Evolutionary conservation across 2,329 filamentous ascomycete genomes (phyloP).

Genomic region (Bipolaris oryzae): DNA sequence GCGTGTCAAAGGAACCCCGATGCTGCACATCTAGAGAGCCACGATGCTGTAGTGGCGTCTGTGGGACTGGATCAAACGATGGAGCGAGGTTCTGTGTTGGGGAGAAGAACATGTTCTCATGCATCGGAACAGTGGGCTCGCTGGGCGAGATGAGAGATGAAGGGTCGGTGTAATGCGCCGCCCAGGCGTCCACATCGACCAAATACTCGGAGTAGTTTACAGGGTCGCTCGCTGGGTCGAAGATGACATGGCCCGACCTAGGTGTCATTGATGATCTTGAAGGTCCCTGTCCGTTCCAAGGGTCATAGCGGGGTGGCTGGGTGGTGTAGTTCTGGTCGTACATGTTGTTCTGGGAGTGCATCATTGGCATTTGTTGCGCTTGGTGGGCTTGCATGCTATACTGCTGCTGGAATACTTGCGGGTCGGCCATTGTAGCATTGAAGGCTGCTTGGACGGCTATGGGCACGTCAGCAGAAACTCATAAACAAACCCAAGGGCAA

Average conservation of each 20-base stretch:
- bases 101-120: slow-evolving; percentile 31
- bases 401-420: slow-evolving; percentile 31
- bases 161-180: slow-evolving; percentile 35
- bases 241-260: slow-evolving; percentile 36
- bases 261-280: slow-evolving; percentile 35
- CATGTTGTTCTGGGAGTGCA: slow-evolving; percentile 26
- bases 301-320: slow-evolving; percentile 36
- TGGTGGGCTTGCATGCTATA: slow-evolving; percentile 26
- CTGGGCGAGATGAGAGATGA: slow-evolving; percentile 37
- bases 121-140: slow-evolving; percentile 30
- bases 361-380: slow-evolving; percentile 21
- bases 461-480: slow-evolving; percentile 19
- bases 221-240: slow-evolving; percentile 40
- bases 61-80: slow-evolving; percentile 21
- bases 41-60: slow-evolving; percentile 18
- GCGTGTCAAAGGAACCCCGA: too few relatives aligned
- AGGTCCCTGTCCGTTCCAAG: slow-evolving; percentile 42
- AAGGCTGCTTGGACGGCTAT: slow-evolving; percentile 36
- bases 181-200: slow-evolving; percentile 34
- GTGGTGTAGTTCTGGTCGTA: slow-evolving; percentile 32
- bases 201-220: slow-evolving; percentile 28
- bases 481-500: background rate
- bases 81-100: slow-evolving; percentile 22
- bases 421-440: slow-evolving; percentile 27
- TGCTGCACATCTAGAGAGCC: slow-evolving; percentile 19